These are phyloP conservation scores for Hypholoma fasciculare DNA, from an alignment of 768 basidiomycete genomes.

Conservation along the genomic window DNA sequence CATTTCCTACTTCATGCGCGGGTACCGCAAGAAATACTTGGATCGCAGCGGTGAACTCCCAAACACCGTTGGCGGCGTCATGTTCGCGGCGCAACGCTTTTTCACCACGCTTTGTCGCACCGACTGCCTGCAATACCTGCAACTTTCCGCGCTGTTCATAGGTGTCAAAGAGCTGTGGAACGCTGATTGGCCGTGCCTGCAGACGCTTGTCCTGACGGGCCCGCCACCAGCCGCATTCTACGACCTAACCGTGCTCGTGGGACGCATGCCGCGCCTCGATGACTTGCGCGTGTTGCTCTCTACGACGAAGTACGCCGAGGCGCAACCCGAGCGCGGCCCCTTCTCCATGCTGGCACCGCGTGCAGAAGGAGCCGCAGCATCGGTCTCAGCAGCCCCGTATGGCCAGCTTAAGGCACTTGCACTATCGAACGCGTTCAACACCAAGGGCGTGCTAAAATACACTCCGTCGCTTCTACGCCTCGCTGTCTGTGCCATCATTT, in stretches of 20 bases:
- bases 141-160: constrained; percentile 32
- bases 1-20: constrained; percentile 33
- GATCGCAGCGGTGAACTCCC: constrained; percentile 24
- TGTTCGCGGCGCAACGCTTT: constrained; percentile 1
- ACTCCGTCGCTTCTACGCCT: constrained; percentile 31
- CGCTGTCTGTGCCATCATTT: constrained; percentile 36
- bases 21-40: constrained; percentile 38
- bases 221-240: constrained; percentile 28
- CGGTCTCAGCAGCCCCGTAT: constrained; percentile 24
- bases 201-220: constrained; percentile 40
- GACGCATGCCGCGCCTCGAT: constrained; percentile 32
- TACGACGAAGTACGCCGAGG: neutral
- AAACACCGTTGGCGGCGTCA: neutral
- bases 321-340: neutral
- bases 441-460: constrained; percentile 29
- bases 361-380: constrained; percentile 6
- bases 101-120: constrained; percentile 9
- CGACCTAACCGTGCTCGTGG: constrained; percentile 32
- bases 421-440: constrained; percentile 36
- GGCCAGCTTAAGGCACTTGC: constrained; percentile 33
- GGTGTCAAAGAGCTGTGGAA: constrained; percentile 23
- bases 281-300: constrained; percentile 29
- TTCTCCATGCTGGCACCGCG: neutral
- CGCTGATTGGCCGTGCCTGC: constrained; percentile 35
- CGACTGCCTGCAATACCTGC: constrained; percentile 31